A percentile compares a stretch with the other conserved stretches of the same genome.
Conservation (phyloP, 2,329 filamentous ascomycete genomes). For the Mycosphaerella sp. region DNA sequence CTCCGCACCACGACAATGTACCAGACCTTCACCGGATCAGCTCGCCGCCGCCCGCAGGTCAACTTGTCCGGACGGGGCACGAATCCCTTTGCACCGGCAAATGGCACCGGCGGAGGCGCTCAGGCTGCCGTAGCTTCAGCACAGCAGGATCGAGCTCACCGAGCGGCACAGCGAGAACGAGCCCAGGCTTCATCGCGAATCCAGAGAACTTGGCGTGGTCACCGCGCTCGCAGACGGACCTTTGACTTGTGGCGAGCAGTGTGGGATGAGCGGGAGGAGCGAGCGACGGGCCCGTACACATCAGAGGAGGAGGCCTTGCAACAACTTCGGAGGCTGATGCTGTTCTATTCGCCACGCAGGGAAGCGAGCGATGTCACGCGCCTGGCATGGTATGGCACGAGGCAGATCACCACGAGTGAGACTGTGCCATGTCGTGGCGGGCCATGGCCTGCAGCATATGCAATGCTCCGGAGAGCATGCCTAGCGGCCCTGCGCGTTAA, state of each 20-base stretch:
- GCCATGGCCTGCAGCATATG: conserved; percentile 39
- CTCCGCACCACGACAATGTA: conserved; percentile 56
- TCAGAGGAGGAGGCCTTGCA: conserved; percentile 36
- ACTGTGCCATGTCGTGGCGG: conserved; percentile 24
- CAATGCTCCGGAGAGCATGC: conserved; percentile 37
- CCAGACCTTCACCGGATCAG: conserved; percentile 81
- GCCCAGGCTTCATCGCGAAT: conserved; percentile 66
- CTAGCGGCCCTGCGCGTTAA: conserved; percentile 19
- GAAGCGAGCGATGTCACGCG: conserved; percentile 36
- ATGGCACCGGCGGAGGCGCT: conserved; percentile 41
- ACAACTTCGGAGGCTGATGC: conserved; percentile 40
- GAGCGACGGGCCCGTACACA: conserved; percentile 33
- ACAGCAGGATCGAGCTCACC: conserved; percentile 73
- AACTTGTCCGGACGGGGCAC: conserved; percentile 76
- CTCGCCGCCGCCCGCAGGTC: conserved; percentile 79
- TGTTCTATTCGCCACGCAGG: conserved; percentile 37
- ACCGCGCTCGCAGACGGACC: conserved; percentile 55
- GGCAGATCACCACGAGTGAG: conserved; percentile 33
- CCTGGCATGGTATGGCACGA: conserved; percentile 37
- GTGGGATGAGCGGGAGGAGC: conserved; percentile 53
- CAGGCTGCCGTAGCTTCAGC: conserved; percentile 77
- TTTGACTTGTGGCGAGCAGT: conserved; percentile 52
- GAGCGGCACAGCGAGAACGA: conserved; percentile 73
- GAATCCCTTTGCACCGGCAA: conserved; percentile 65
- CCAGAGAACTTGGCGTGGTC: conserved; percentile 77